Conservation (phyloP, 768 basidiomycete species). For the Russula sp. region DNA sequence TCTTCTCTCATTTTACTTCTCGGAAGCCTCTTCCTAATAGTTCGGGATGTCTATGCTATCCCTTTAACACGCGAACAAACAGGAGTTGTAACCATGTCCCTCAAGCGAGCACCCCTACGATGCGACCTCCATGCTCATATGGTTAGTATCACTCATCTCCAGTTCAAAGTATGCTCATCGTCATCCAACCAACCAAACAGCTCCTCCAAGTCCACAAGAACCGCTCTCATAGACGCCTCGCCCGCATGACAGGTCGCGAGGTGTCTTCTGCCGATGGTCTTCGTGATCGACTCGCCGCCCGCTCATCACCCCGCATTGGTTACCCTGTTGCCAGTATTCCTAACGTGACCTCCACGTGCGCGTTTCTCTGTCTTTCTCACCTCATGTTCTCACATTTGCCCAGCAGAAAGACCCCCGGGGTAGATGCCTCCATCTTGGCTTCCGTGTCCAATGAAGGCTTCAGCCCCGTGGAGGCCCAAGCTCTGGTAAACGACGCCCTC, state of each 20-base stretch:
- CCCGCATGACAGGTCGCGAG: constrained; percentile 57
- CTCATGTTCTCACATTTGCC: neutral
- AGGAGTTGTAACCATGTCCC: constrained; percentile 36
- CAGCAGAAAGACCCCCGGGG: constrained; percentile 1
- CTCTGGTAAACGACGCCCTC: constrained; percentile 32
- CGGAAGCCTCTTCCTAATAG: constrained; percentile 41
- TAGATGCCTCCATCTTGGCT: constrained; percentile 14
- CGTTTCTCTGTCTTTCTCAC: neutral
- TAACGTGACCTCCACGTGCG: constrained; percentile 7
- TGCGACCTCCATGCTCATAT: constrained; percentile 36
- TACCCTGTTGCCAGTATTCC: constrained; percentile 10
- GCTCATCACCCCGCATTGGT: neutral
- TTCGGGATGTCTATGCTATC: constrained; percentile 35
- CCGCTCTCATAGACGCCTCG: constrained; percentile 53
- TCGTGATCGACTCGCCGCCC: constrained; percentile 35
- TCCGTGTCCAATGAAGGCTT: constrained; percentile 27
- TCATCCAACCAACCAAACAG: constrained; percentile 30
- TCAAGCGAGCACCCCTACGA: constrained; percentile 32
- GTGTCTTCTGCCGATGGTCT: constrained; percentile 44
- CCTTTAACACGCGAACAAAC: constrained; percentile 30
- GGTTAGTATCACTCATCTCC: constrained; percentile 27
- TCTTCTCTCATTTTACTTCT: constrained; percentile 45
- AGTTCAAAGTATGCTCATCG: neutral
- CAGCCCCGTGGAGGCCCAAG: constrained; percentile 32
- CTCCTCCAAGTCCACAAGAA: constrained; percentile 65